Conservation (phyloP, 2,329 filamentous ascomycete species). For the Penicillium sp. region DNA sequence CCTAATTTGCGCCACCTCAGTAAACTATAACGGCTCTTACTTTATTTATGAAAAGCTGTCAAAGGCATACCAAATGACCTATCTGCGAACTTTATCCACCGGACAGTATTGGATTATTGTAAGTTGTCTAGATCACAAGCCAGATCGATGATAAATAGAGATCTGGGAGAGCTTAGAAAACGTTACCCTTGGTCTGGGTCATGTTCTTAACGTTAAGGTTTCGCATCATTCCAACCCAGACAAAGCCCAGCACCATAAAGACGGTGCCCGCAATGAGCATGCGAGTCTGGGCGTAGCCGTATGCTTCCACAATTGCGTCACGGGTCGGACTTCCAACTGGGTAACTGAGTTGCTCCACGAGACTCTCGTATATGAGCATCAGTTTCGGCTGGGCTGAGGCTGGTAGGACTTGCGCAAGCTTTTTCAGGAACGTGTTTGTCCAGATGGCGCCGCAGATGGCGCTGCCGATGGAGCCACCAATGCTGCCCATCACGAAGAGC, state of each 20-base stretch:
- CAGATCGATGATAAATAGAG: not conserved
- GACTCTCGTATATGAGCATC: constrained; percentile 19
- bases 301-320: constrained; percentile 61
- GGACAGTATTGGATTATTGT: not conserved
- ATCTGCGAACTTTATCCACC: not conserved
- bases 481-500: constrained; percentile 56
- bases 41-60: not conserved
- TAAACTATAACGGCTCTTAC: not conserved
- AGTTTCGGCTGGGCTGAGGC: constrained; percentile 9
- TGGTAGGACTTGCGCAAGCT: constrained; percentile 51
- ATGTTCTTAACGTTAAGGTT: constrained; percentile 55
- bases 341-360: constrained; percentile 17
- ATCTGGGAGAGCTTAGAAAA: constrained; percentile 44
- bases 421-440: constrained; percentile 56
- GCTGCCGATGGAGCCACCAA: constrained; percentile 58
- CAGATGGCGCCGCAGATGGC: constrained; percentile 63
- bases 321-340: constrained; percentile 52
- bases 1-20: no score
- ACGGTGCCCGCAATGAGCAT: constrained; percentile 56
- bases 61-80: not conserved
- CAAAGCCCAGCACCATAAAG: constrained; percentile 46
- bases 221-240: constrained; percentile 51
- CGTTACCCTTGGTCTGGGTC: constrained; percentile 53
- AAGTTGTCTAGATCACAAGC: not conserved
- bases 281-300: constrained; percentile 55